These are phyloP conservation scores for Globisporangium abappressorium DNA, from an alignment of 352 stramenopile species.

Conservation along the genomic window DNA sequence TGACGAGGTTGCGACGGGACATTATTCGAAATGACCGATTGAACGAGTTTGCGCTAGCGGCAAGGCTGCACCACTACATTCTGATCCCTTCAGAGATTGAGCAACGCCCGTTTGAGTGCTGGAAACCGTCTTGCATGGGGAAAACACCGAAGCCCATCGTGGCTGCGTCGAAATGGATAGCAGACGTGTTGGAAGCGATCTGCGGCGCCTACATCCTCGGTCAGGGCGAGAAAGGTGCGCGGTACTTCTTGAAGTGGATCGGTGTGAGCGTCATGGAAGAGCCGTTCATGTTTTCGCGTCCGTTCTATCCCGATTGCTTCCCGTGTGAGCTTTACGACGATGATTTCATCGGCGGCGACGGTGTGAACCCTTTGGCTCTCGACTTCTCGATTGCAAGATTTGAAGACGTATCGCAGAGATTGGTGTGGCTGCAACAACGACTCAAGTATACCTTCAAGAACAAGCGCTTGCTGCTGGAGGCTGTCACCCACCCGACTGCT, in stretches of 20 bases:
- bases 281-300: constrained; percentile 35
- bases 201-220: constrained; percentile 77
- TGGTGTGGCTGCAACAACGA: constrained; percentile 64
- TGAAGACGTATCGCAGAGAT: constrained; percentile 46
- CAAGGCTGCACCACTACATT: constrained; percentile 73
- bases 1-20: constrained; percentile 74
- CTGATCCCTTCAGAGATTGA: constrained; percentile 76
- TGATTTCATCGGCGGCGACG: constrained; percentile 19
- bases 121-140: constrained; percentile 88
- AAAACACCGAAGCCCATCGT: constrained; percentile 70
- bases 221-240: constrained; percentile 63
- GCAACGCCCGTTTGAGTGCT: constrained; percentile 79
- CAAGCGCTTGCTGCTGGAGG: constrained; percentile 73
- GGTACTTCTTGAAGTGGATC: constrained; percentile 77
- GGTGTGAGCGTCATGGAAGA: constrained; percentile 56
- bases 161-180: constrained; percentile 81
- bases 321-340: constrained; percentile 58
- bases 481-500: constrained; percentile 75
- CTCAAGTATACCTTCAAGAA: constrained; percentile 84
- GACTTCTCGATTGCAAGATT: constrained; percentile 59
- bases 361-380: constrained; percentile 28
- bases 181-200: constrained; percentile 80
- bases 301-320: constrained; percentile 70
- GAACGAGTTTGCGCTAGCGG: constrained; percentile 62
- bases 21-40: constrained; percentile 87